Evolutionary conservation across 129 eudicot genomes (phyloP), one percentile per base, ranked within the genome.

Genomic region (Ambrosia trifida): DNA sequence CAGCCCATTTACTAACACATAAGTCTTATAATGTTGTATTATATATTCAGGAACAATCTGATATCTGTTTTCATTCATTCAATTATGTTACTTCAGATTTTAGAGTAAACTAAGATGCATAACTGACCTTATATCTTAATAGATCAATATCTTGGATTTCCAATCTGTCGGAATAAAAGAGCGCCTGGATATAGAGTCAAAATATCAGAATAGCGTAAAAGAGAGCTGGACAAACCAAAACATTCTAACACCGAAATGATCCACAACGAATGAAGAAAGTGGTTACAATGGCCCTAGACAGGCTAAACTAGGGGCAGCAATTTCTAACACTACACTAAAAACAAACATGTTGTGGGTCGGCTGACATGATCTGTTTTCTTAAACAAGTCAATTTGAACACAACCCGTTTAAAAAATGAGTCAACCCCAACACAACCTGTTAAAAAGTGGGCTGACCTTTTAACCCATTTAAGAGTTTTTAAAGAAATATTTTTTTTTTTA

Each of bases 121-220:
- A 33, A 84, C 35, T 74, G 75, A 83, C 94, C 91, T 84, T 78
- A 45, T 72, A 62, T 32, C 33, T 76, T 66, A 64, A 56, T 49
- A 68, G 66, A 79, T 77, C 83, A 70, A 53, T 46, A 73, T 79
- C 63, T 74, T 80, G 81, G 38, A 83, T 79, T 73, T 78, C 86
- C 80, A 92, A 79, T 18, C 88, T 57, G 70, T 85, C 89, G 60
- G 63, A 64, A 80, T 74, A 92, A 20, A 92, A 81, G 31, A 92
- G 76, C 41, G 85, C 74, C 98, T 91, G 81, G 74, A 76, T 5
- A 73, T 61, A 33, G 17, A 20, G 56, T 41, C 43, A 19, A 32
- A 14, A 70, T 56, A 70, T 70, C 13, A 70, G 17, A 47, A 16
- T 24, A 68, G 10, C 5, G 7, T 1, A 14, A 68, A n/a, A 35